These are phyloP conservation scores for Sugiyamaella valdiviana DNA, from an alignment of 805 yeast species.

Conservation along the genomic window DNA sequence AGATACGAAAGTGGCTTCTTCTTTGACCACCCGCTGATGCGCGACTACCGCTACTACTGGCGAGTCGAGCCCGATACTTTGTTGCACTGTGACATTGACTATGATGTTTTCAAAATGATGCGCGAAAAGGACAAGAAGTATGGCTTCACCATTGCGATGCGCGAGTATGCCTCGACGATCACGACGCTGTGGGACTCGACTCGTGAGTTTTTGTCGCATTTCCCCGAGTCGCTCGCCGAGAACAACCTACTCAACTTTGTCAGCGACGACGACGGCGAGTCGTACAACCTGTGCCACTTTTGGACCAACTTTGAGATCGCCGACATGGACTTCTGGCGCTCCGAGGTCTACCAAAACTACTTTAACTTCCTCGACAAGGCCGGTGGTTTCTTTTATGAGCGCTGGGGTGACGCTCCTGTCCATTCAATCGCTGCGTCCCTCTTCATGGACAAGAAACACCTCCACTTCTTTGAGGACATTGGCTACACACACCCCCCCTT, in stretches of 20 bases:
- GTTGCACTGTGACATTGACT: conserved; percentile 75
- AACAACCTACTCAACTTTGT: conserved; percentile 65
- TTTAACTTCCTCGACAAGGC: conserved; percentile 68
- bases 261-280: conserved; percentile 60
- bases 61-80: conserved; percentile 85
- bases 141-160: conserved; percentile 72
- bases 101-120: conserved; percentile 76
- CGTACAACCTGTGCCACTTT: conserved; percentile 79
- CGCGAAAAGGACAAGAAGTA: conserved; percentile 66
- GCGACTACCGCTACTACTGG: conserved; percentile 87
- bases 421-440: conserved; percentile 83
- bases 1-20: conserved; percentile 87
- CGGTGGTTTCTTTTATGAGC: conserved; percentile 91
- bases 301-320: conserved; percentile 91
- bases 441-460: conserved; percentile 59
- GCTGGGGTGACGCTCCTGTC: conserved; percentile 95
- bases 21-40: conserved; percentile 67
- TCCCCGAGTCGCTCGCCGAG: conserved; percentile 54
- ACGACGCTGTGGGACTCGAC: conserved; percentile 73
- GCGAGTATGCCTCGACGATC: conserved; percentile 68
- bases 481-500: conserved; percentile 84
- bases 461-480: conserved; percentile 78
- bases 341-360: conserved; percentile 61
- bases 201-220: conserved; percentile 48
- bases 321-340: conserved; percentile 65